Base-by-base conservation (phyloP, 1,284 basidiomycete species). In the Exobasidium cylindrosporum region DNA sequence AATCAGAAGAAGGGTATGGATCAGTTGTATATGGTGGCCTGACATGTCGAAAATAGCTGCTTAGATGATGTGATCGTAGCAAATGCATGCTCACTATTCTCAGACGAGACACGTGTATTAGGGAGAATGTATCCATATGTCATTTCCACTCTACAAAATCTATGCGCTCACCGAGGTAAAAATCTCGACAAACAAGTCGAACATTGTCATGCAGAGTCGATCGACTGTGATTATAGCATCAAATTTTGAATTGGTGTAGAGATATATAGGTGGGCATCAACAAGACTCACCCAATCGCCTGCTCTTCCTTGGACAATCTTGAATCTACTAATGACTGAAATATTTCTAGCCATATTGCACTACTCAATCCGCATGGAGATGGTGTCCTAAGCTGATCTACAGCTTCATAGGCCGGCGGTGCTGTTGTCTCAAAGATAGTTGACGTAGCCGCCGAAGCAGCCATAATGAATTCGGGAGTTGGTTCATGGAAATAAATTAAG, bases 201-300 rank as follows among this genome's bases (percentile, higher is more conserved):
- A 50, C 47, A 28, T 28, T 50, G 17, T 50, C 26, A 24, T 50
- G 47, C 26, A 50, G 26, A 24, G n/a, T 50, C 14, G 47, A 50
- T 7, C 35, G 35, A 17, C 35, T 40, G 35, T 40, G n/a, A n/a
- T n/a, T n/a, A n/a, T n/a, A n/a, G n/a, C n/a, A n/a, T n/a, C n/a
- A n/a, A n/a, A n/a, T n/a, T n/a, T n/a, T n/a, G n/a, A n/a, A n/a
- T n/a, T n/a, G n/a, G n/a, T n/a, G n/a, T n/a, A n/a, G n/a, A n/a
- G n/a, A n/a, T n/a, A n/a, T n/a, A n/a, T n/a, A n/a, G n/a, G n/a
- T n/a, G 7, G 35, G 35, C 35, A 40, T 7, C 35, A 40, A 17
- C 35, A 40, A 40, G 7, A 40, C 35, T 40, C 17, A 40, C 35
- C 35, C 35, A 10, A 17, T 10, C 7, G 35, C 35, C 35, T 40